These are phyloP conservation scores for Pezicula radicicola DNA, from an alignment of 2,329 filamentous ascomycete species.

Conservation along the genomic window DNA sequence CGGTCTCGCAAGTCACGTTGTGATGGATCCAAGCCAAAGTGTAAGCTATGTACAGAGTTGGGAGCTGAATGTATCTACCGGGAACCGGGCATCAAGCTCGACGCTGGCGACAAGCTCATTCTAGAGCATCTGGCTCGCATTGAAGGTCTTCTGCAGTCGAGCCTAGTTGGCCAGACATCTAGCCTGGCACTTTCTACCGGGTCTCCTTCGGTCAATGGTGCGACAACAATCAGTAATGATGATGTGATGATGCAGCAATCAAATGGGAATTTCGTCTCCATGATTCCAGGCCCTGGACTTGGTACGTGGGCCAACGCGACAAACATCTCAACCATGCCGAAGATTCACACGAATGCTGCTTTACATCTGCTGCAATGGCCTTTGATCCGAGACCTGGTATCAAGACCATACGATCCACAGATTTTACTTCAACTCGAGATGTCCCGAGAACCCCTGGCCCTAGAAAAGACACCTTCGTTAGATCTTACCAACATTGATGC, in stretches of 20 bases:
- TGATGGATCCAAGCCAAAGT: constrained; percentile 78
- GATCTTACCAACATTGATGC: constrained; percentile 72
- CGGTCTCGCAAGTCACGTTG: constrained; percentile 77
- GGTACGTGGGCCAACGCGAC: constrained; percentile 66
- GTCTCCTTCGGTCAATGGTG: constrained; percentile 63
- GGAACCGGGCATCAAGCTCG: constrained; percentile 82
- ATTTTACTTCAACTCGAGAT: constrained; percentile 81
- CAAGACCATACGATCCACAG: constrained; percentile 74
- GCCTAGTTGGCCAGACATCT: constrained; percentile 49
- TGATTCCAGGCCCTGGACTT: constrained; percentile 61
- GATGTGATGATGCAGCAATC: constrained; percentile 42
- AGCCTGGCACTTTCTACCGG: constrained; percentile 56
- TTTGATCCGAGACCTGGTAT: constrained; percentile 74
- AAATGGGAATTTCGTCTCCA: constrained; percentile 45
- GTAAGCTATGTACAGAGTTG: constrained; percentile 78
- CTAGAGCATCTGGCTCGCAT: constrained; percentile 75
- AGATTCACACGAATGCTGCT: constrained; percentile 77
- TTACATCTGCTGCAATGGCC: constrained; percentile 79
- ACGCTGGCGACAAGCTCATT: constrained; percentile 83
- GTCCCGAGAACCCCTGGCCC: constrained; percentile 69
- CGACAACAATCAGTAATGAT: constrained; percentile 58
- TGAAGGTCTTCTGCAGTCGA: constrained; percentile 74
- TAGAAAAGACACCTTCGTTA: constrained; percentile 62
- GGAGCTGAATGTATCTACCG: constrained; percentile 82
- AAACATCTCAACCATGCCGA: constrained; percentile 85